Evolutionary conservation across 148 eudicot species (phyloP).

Genomic region (Rhododendron vialii): DNA sequence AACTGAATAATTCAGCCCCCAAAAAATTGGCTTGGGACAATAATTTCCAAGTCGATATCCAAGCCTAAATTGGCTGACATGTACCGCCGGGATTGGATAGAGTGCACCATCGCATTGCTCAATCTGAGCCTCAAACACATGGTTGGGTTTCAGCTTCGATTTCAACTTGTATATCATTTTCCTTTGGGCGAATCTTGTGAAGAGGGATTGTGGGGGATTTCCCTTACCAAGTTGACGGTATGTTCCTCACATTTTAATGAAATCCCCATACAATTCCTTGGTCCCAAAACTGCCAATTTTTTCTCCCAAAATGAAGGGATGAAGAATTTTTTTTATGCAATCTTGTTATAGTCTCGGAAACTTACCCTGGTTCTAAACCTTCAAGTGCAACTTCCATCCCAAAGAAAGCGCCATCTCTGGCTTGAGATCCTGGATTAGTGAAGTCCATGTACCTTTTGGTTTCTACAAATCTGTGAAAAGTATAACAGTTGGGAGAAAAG

Average conservation of each 20-base stretch:
- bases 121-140: background rate
- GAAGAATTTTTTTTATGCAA: background rate
- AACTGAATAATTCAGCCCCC: background rate
- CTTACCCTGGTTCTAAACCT: constrained; percentile 86
- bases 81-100: background rate
- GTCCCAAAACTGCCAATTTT: background rate
- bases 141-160: background rate
- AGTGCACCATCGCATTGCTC: no score
- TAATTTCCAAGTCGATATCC: background rate
- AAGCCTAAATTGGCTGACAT: background rate
- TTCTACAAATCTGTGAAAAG: constrained; percentile 66
- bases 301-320: background rate
- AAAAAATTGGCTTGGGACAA: background rate
- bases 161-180: background rate
- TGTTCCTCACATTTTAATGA: background rate
- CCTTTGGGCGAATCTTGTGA: background rate
- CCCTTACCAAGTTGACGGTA: background rate
- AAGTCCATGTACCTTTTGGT: constrained; percentile 92
- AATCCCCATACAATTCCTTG: background rate
- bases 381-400: constrained; percentile 78
- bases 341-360: background rate
- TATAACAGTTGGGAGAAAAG: background rate
- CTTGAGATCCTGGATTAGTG: constrained; percentile 82
- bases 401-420: constrained; percentile 72
- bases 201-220: background rate